These are phyloP conservation scores for Pestalotiopsis sp. DNA, from an alignment of 2,329 filamentous ascomycete genomes.

Conservation along the genomic window DNA sequence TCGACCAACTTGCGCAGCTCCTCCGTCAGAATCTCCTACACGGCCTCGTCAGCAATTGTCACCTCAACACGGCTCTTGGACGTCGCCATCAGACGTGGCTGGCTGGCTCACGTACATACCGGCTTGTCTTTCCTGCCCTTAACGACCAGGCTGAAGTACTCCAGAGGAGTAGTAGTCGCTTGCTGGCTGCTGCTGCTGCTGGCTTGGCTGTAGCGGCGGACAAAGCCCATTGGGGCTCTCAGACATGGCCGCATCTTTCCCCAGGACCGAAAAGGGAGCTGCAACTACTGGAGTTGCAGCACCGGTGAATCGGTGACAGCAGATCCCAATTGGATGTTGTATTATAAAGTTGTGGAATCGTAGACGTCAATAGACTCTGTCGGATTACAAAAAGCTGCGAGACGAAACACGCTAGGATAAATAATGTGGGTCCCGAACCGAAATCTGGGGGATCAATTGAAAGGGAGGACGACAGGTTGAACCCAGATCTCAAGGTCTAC, in stretches of 20 bases:
- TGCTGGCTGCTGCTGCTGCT: not conserved
- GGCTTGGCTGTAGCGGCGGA: conserved; percentile 2
- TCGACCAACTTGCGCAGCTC: not conserved
- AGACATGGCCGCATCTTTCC: not conserved
- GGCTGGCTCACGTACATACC: not conserved
- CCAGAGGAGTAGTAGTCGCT: not conserved
- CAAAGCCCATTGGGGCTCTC: not conserved
- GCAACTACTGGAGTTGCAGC: not conserved
- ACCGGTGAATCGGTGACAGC: not conserved
- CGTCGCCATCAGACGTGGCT: not conserved
- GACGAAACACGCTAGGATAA: not conserved
- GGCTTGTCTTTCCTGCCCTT: not conserved
- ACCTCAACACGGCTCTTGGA: no score
- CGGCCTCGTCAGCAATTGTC: no score
- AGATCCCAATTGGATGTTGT: not conserved
- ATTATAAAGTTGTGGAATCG: not conserved
- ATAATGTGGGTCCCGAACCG: not conserved
- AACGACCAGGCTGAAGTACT: not conserved
- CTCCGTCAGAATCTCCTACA: not conserved
- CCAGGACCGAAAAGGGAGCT: not conserved
- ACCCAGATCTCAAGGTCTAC: no score
- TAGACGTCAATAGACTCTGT: not conserved
- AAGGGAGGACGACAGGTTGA: no score
- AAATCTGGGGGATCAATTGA: not conserved
- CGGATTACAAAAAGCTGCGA: not conserved